Base-by-base conservation (phyloP, 2,329 filamentous ascomycete genomes). In the Scytalidium lignicola region DNA sequence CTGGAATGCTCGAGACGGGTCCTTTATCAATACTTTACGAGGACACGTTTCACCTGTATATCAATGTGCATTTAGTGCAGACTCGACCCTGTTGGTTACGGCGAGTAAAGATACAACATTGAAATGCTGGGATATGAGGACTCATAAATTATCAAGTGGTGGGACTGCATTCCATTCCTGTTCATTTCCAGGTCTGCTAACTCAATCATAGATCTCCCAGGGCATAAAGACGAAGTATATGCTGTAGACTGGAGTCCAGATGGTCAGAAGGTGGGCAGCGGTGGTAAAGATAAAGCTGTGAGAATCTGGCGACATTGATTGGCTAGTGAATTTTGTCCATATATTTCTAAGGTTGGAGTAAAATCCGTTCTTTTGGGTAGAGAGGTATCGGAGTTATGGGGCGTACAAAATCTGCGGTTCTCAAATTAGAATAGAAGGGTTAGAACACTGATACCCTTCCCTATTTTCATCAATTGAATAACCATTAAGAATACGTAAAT, bases 231-330 rank as follows among this genome's bases (percentile, higher is more conserved):
- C 61, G 89, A 96, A 66, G 91, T 96, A 0, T 96, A 91, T 67
- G 90, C 91, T 0, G 84, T 96, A 12, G 92, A 97, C 66, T 97
- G 92, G 93, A 91, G 88, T 58, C 86, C 90, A 0, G 91, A 96
- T 65, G 93, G 93, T 8, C 80, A 89, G 58, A 84, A 85, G 59
- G 91, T 97, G 15, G 90, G 85, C 17, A 96, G 90, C 66, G 93
- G 91, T 48, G 93, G 93, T 9, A 92, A 92, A 65, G 93, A 99
- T 67, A 96, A 95, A 67, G 82, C 82, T 2, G 80, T 86, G 18
- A 73, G 82, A 56, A 67, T 85, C 40, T 87, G 83, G 83, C 23
- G 23, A 26, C 5, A 26, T 26, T 26, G 10, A 26, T 10, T n/a
- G n/a, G 23, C 10, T 6, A 26, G 23, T 5, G 23, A 10, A 26